Evolutionary conservation across 768 basidiomycete species (phyloP).

Genomic region (Suillus weaverae): DNA sequence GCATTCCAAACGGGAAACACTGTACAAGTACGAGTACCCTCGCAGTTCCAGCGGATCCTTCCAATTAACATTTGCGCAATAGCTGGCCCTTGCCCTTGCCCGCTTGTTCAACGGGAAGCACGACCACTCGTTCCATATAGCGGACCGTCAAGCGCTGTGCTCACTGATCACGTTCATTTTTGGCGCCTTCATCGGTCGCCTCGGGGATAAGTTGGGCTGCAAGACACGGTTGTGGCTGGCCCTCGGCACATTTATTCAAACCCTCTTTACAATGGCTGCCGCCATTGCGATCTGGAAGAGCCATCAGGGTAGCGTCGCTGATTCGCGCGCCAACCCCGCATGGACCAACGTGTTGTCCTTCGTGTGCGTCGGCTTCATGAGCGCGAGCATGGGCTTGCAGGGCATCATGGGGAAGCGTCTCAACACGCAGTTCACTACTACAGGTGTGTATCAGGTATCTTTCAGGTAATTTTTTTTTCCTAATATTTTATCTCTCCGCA

Average conservation of each 20-base stretch:
- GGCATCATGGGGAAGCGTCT: constrained; percentile 83
- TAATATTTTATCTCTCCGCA: constrained; percentile 23
- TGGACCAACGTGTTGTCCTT: constrained; percentile 72
- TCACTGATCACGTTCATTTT: constrained; percentile 76
- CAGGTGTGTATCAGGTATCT: constrained; percentile 46
- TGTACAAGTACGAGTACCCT: constrained; percentile 48
- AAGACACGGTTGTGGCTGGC: constrained; percentile 77
- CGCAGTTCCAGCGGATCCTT: too few species aligned
- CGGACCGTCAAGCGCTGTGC: constrained; percentile 82
- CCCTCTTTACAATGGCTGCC: constrained; percentile 71
- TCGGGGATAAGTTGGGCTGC: constrained; percentile 81
- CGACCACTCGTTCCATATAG: constrained; percentile 66
- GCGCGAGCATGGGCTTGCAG: constrained; percentile 79
- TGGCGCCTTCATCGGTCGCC: constrained; percentile 76
- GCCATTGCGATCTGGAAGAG: constrained; percentile 74
- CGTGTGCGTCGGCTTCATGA: constrained; percentile 76
- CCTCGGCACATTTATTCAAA: constrained; percentile 69
- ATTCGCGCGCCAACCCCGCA: constrained; percentile 56
- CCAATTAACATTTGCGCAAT: constrained; percentile 2
- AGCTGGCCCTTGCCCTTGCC: constrained; percentile 80
- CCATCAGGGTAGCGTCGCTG: constrained; percentile 53
- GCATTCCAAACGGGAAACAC: constrained; percentile 85
- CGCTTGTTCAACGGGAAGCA: constrained; percentile 65
- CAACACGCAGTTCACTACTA: constrained; percentile 77
- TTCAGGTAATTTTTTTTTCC: background rate